These are phyloP conservation scores for Fraxinus cuspidata DNA, from an alignment of 257 asterid genomes.

Conservation along the genomic window DNA sequence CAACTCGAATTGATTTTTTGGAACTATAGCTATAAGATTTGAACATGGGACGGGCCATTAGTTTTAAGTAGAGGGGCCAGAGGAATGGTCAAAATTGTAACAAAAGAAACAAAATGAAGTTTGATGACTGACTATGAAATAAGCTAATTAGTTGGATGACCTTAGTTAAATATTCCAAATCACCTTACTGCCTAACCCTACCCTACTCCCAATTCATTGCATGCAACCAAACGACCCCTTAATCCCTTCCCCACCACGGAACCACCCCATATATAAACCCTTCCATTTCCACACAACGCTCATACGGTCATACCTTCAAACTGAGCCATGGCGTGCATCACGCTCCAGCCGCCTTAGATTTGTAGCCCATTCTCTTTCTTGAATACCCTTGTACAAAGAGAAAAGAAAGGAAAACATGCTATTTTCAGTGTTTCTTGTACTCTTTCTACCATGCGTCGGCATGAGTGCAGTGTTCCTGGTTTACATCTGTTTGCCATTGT, in stretches of 20 bases:
- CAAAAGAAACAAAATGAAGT: neutral
- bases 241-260: neutral
- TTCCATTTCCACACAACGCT: neutral
- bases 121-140: neutral
- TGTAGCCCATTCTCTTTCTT: neutral
- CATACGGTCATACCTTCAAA: neutral
- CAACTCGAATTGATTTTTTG: too few species aligned
- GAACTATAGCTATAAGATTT: neutral
- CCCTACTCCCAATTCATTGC: neutral
- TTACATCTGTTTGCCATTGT: conserved; percentile 71
- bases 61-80: too few species aligned
- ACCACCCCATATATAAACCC: conserved; percentile 26
- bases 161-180: neutral
- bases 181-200: neutral
- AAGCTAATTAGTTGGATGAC: neutral
- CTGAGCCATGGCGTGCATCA: conserved; percentile 38
- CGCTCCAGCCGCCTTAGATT: conserved; percentile 25
- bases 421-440: conserved; percentile 68
- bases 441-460: conserved; percentile 81
- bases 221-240: conserved; percentile 30
- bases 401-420: conserved; percentile 38
- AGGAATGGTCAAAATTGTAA: too few species aligned
- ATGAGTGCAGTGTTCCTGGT: conserved; percentile 81
- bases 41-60: neutral
- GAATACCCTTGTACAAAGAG: neutral